These are phyloP conservation scores for Eucalyptus sp. DNA, from an alignment of 345 rosid genomes.

Conservation along the genomic window DNA sequence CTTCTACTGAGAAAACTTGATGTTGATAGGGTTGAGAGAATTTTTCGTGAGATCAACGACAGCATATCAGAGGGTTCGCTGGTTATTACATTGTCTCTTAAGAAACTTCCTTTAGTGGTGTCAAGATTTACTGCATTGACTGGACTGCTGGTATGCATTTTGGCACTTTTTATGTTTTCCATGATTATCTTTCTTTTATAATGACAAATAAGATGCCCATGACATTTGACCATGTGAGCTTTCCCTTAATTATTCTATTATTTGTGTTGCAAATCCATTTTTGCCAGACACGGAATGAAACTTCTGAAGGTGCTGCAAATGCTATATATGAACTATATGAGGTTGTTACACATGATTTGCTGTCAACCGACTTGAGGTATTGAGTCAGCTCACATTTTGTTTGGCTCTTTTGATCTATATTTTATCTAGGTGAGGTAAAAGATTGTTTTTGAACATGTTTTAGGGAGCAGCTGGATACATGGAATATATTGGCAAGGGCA, in stretches of 20 bases:
- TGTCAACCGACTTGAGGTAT: slow-evolving; percentile 82
- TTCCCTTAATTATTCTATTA: neutral
- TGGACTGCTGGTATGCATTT: slow-evolving; percentile 75
- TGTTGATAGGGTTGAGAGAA: slow-evolving; percentile 78
- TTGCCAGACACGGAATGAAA: slow-evolving; percentile 60
- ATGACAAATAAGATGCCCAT: neutral
- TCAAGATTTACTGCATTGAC: slow-evolving; percentile 82
- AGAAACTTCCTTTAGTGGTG: slow-evolving; percentile 72
- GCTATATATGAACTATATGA: slow-evolving; percentile 73
- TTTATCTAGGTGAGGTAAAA: neutral
- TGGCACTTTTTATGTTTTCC: neutral
- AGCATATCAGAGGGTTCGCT: slow-evolving; percentile 61
- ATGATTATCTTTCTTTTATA: neutral
- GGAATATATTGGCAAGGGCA: slow-evolving; percentile 86
- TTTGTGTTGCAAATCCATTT: neutral
- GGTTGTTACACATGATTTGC: slow-evolving; percentile 82
- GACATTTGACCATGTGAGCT: neutral
- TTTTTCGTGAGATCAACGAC: slow-evolving; percentile 71
- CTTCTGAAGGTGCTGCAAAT: slow-evolving; percentile 83
- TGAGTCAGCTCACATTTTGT: neutral
- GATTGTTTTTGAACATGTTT: neutral
- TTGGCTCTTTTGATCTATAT: neutral
- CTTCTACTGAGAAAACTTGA: neutral
- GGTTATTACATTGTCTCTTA: slow-evolving; percentile 51
- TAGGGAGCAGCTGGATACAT: slow-evolving; percentile 97